Evolutionary conservation across 2,329 filamentous ascomycete genomes (phyloP), one percentile per base, ranked within the genome.

Genomic region (Botrytis fragariae): DNA sequence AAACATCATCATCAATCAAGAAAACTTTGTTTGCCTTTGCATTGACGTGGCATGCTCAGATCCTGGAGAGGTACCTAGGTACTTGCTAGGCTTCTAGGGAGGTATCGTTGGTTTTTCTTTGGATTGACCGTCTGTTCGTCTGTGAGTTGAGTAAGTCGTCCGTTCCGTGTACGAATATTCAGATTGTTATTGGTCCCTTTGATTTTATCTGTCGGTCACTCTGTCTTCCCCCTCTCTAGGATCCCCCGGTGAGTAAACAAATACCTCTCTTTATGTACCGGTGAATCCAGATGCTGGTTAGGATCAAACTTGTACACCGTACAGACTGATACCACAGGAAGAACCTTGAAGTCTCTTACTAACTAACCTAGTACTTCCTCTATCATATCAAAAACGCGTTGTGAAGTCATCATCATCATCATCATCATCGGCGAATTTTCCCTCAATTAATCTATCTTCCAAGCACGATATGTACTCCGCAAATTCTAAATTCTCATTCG

Each of bases 21-120:
- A 67, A 67, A 67, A 48, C 42, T 42, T 61, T 37, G 39, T 70
- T 45, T 39, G 16, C 6, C 45, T 44, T 64, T 65, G 69, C 69
- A 72, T 67, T 72, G 69, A 72, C 61, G 61, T 65, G 45, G 61
- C 69, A 65, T 16, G 32, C 54, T 18, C 25, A 4, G 37, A 69
- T 69, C 67, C 65, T 32, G 29, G 51, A 48, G 1, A 0, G 25
- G 48, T 14, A 51, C 48, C n/a, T n/a, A 1, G 48, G 12, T n/a
- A n/a, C 51, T 18, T 18, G 8, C n/a, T 18, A 57, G 51, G 25
- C 48, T n/a, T 45, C 0, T 22, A 48, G 45, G 45, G 45, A 48
- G 45, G 45, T 48, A 20, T 1, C 3, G 44, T 45, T 20, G 18
- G 45, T 22, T 10, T 45, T 14, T 22, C 25, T n/a, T n/a, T 51